Conservation (phyloP, 805 yeast species). For the Starmerella geochares region DNA sequence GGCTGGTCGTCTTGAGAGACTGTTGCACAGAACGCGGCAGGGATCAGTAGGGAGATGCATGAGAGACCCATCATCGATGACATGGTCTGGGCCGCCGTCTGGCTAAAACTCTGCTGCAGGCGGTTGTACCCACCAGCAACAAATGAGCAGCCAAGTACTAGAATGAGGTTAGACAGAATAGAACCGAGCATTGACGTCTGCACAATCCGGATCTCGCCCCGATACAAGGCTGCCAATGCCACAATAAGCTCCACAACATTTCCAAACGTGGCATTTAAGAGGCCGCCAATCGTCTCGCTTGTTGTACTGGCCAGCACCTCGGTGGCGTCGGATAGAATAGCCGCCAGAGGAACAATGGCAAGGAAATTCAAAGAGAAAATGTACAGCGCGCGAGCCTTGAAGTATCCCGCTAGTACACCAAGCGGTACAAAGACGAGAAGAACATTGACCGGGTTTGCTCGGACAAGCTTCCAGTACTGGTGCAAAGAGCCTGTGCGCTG, state of each 20-base stretch:
- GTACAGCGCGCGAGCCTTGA: slow-evolving; percentile 44
- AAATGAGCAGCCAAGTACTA: slow-evolving; percentile 93
- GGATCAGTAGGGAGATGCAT: slow-evolving; percentile 76
- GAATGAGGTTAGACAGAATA: slow-evolving; percentile 72
- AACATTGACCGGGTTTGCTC: slow-evolving; percentile 45
- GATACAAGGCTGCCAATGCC: slow-evolving; percentile 73
- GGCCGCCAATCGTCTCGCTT: slow-evolving; percentile 88
- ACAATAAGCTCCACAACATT: slow-evolving; percentile 96
- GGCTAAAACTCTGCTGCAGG: slow-evolving; percentile 79
- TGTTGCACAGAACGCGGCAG: slow-evolving; percentile 85
- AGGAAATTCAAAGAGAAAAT: slow-evolving; percentile 69
- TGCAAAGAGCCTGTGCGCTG: background rate
- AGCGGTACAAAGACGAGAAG: slow-evolving; percentile 78
- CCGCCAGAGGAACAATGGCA: slow-evolving; percentile 88
- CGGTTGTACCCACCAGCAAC: slow-evolving; percentile 84
- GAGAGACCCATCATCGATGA: slow-evolving; percentile 85
- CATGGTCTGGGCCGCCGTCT: slow-evolving; percentile 98
- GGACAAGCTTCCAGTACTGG: slow-evolving; percentile 16
- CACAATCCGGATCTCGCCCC: slow-evolving; percentile 83
- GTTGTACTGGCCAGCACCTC: slow-evolving; percentile 81
- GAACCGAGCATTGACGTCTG: slow-evolving; percentile 97
- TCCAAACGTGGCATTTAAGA: slow-evolving; percentile 93
- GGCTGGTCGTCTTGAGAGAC: slow-evolving; percentile 34
- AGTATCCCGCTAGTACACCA: slow-evolving; percentile 63
- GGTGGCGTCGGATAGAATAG: slow-evolving; percentile 81